Percentiles rank a stretch among this genome's conserved stretches.
Conservation (phyloP, 768 basidiomycete species). For the Tulasnella sp. region DNA sequence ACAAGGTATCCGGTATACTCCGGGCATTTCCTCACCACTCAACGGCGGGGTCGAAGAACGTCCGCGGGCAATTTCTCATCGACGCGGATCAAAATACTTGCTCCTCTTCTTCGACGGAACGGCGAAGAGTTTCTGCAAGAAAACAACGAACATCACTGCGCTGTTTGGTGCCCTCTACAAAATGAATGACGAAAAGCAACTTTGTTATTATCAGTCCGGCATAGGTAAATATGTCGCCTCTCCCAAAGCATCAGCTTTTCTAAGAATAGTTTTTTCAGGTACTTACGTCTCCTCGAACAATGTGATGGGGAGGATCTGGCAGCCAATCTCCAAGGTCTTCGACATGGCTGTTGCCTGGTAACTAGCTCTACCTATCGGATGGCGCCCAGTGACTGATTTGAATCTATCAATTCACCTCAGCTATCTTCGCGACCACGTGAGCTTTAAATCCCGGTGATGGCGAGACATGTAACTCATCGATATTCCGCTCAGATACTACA, state of each 20-base stretch:
- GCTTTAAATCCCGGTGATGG: not conserved
- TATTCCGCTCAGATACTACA: conserved; percentile 7
- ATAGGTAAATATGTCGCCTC: not conserved
- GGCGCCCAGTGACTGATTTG: not conserved
- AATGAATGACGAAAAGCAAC: conserved; percentile 55
- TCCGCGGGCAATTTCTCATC: no score
- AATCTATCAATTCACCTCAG: conserved; percentile 38
- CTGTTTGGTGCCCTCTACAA: conserved; percentile 30
- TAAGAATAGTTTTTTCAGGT: not conserved
- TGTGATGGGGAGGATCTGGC: not conserved
- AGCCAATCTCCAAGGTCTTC: not conserved
- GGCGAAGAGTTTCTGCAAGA: conserved; percentile 24
- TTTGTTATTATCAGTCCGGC: conserved; percentile 70
- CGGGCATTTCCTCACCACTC: no score
- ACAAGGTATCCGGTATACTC: no score
- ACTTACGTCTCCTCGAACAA: not conserved
- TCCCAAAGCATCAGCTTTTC: not conserved
- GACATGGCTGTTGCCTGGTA: conserved; percentile 26
- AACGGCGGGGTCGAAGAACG: no score
- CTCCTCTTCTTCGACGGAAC: conserved; percentile 31
- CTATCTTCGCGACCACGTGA: conserved; percentile 59
- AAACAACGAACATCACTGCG: conserved; percentile 52
- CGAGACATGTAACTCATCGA: not conserved
- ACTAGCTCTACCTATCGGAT: not conserved
- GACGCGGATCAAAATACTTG: not conserved